A percentile compares a stretch with the other conserved stretches of the same genome.
Evolutionary conservation across 1,284 basidiomycete genomes (phyloP).

Genomic region (Sanguinoderma infundibulare): DNA sequence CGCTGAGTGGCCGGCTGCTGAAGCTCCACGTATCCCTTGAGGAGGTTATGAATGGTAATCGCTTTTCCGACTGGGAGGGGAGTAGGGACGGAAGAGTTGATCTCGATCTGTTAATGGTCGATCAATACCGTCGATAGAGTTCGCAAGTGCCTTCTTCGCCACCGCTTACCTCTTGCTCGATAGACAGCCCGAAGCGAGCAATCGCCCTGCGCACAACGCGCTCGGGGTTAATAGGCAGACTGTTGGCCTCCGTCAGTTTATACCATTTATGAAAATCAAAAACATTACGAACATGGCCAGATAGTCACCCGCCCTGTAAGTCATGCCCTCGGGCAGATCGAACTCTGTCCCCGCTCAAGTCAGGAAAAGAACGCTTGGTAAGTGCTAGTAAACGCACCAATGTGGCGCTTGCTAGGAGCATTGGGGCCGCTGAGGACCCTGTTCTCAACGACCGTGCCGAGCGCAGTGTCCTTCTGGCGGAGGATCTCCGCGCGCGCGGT

Average conservation of each 20-base stretch:
- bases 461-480: constrained; percentile 44
- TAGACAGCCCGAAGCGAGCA: constrained; percentile 42
- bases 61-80: constrained; percentile 47
- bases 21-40: constrained; percentile 54
- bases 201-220: constrained; percentile 46
- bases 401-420: constrained; percentile 47
- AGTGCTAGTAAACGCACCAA: constrained; percentile 22
- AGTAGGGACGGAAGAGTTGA: constrained; percentile 43
- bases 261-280: background rate
- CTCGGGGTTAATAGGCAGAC: constrained; percentile 46
- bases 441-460: constrained; percentile 47
- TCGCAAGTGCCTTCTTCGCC: background rate
- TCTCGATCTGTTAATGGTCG: constrained; percentile 36
- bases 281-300: constrained; percentile 48
- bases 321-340: constrained; percentile 43
- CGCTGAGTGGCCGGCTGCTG: constrained; percentile 48
- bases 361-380: background rate
- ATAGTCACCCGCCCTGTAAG: constrained; percentile 49
- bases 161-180: constrained; percentile 44
- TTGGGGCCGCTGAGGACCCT: constrained; percentile 44
- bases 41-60: constrained; percentile 41
- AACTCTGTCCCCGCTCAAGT: constrained; percentile 33
- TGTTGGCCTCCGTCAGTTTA: constrained; percentile 13
- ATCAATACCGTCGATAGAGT: too few species aligned
- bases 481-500: constrained; percentile 42